Percentiles rank a stretch among this genome's conserved stretches.
These are phyloP conservation scores for Magnusiomyces tetraspermus DNA, from an alignment of 1,139 yeast genomes.

Conservation along the genomic window DNA sequence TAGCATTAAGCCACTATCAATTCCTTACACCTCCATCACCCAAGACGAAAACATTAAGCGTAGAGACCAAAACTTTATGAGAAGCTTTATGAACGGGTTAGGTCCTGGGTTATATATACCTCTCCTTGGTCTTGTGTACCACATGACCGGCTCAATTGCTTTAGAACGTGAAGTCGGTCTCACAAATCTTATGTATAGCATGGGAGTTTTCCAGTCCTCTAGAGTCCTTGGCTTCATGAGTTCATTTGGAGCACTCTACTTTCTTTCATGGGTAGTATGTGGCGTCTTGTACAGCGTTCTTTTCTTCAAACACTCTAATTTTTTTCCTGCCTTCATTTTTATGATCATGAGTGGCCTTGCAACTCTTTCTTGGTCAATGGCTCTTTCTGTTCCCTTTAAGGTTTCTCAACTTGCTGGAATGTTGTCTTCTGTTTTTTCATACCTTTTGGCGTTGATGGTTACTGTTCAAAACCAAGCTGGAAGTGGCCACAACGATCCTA, in stretches of 20 bases:
- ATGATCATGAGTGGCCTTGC: slow-evolving; percentile 31
- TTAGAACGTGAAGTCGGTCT: slow-evolving; percentile 32
- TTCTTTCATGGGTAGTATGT: slow-evolving; percentile 30
- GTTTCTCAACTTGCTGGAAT: slow-evolving; percentile 32
- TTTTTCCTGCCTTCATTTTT: slow-evolving; percentile 29
- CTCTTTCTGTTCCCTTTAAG: slow-evolving; percentile 29
- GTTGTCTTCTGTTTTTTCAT: too few species aligned
- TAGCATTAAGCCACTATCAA: slow-evolving; percentile 24
- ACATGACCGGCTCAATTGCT: slow-evolving; percentile 30
- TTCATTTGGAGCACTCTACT: slow-evolving; percentile 27
- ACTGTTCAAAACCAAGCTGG: slow-evolving; percentile 28
- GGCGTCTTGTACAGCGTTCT: slow-evolving; percentile 24
- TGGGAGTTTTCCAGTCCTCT: slow-evolving; percentile 27
- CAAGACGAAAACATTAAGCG: slow-evolving; percentile 21
- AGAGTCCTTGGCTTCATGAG: slow-evolving; percentile 25
- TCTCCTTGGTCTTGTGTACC: slow-evolving; percentile 34
- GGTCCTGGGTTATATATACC: slow-evolving; percentile 32
- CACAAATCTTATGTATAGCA: slow-evolving; percentile 27
- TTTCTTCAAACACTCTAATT: slow-evolving; percentile 24
- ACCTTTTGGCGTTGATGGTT: slow-evolving; percentile 29
- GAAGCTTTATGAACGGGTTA: slow-evolving; percentile 27
- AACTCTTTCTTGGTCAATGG: slow-evolving; percentile 28
- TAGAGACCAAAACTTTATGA: slow-evolving; percentile 25
- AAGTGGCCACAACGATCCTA: slow-evolving; percentile 23
- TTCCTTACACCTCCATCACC: slow-evolving; percentile 28